Base-by-base conservation (phyloP, 2,329 filamentous ascomycete species). In the Aspergillus pseudotamarii region DNA sequence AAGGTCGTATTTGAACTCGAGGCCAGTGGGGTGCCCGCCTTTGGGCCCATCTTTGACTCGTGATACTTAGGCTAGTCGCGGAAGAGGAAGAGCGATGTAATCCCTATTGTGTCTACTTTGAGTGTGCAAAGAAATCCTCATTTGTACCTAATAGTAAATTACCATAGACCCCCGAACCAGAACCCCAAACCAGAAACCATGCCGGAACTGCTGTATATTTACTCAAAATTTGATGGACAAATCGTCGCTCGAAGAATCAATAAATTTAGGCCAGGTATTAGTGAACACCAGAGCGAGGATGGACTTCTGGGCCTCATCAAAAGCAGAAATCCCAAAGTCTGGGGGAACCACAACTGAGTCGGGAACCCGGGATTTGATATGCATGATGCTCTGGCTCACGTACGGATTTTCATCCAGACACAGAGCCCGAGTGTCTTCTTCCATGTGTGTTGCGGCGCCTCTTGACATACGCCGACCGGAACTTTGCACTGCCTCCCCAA, bases 1-100 rank as follows among this genome's bases (percentile, higher is more conserved):
- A 68, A 76, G 56, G 70, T 79, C 21, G 77, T 80, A 12, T 78
- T 78, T 66, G 78, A 73, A 60, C 70, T 80, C 71, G 76, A 79
- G 64, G 69, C 67, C 51, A 67, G 77, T 43, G 78, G 77, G 0
- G 66, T 79, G 34, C 70, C 76, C 30, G 73, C 76, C 12, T 79
- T 61, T 69, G 68, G 34, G 68, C 48, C 48, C 26, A 51, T 51
- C 26, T 51, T 51, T 30, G 48, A 51, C 48, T 51, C 48, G 1
- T 51, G 14, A 48, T 14, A 14, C 12, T 36, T 14, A 36, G 4
- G 34, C 34, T 36, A 5, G 34, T 2, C 14, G 34, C 6, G 34
- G 34, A 3, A 36, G 34, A 6, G 34, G 16, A 14, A 14, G 12
- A 36, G 14, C 34, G 16, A 41, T 41, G 38, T 41, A 41, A 41